Percentiles rank a stretch among this genome's conserved stretches.
These are phyloP conservation scores for Scutellaria minor DNA, from an alignment of 257 asterid genomes.

Conservation along the genomic window DNA sequence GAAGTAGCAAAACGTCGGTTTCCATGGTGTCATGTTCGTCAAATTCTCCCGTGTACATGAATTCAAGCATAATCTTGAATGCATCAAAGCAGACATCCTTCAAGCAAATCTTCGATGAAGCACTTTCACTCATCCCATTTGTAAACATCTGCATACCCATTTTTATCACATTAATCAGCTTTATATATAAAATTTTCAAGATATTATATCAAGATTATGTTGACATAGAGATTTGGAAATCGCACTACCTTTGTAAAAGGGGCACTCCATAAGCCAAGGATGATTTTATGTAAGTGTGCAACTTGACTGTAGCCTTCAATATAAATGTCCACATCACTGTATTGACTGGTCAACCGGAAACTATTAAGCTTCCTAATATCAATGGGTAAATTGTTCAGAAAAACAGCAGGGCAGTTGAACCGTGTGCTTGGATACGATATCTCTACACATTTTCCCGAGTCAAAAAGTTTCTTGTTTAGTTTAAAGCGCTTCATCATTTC, in stretches of 20 bases:
- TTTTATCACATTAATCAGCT: conserved; percentile 23
- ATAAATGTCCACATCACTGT: conserved; percentile 77
- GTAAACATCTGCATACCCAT: conserved; percentile 84
- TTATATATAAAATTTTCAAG: background rate
- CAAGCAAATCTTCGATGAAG: conserved; percentile 64
- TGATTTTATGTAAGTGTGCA: conserved; percentile 72
- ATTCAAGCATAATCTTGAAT: conserved; percentile 72
- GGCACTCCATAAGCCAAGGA: conserved; percentile 92
- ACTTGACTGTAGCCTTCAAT: conserved; percentile 71
- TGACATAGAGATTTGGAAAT: background rate
- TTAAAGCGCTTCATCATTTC: conserved; percentile 71
- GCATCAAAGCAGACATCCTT: conserved; percentile 82
- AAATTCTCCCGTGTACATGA: conserved; percentile 82
- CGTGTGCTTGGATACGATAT: conserved; percentile 71
- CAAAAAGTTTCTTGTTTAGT: conserved; percentile 66
- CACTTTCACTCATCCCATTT: conserved; percentile 95
- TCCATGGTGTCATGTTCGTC: conserved; percentile 51
- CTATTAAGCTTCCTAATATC: conserved; percentile 62
- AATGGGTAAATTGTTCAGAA: conserved; percentile 72
- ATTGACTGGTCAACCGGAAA: conserved; percentile 61
- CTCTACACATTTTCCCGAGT: conserved; percentile 76
- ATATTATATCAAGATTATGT: background rate
- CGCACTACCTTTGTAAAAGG: conserved; percentile 86
- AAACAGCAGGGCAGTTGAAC: conserved; percentile 51
- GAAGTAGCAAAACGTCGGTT: conserved; percentile 64